Conservation (phyloP, 768 basidiomycete genomes). For the Tricholoma flavovirens region DNA sequence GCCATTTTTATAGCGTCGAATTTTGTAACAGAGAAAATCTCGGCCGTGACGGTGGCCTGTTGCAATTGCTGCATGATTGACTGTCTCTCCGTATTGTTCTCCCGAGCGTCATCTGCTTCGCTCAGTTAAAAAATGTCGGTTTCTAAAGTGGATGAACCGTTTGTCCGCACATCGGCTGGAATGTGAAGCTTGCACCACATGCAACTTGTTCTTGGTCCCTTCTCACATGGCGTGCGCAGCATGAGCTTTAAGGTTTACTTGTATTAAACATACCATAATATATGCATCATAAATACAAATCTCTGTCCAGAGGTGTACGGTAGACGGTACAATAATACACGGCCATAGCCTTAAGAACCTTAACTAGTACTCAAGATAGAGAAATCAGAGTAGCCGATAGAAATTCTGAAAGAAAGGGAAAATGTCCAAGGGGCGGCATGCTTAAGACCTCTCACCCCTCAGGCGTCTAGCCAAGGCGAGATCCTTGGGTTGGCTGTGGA, state of each 20-base stretch:
- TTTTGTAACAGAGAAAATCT: constrained; percentile 43
- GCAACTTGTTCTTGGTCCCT: background rate
- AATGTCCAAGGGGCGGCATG: constrained; percentile 1
- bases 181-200: background rate
- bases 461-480: constrained; percentile 83
- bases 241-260: background rate
- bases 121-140: constrained; percentile 42
- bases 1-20: constrained; percentile 33
- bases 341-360: background rate
- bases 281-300: constrained; percentile 3
- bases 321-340: constrained; percentile 5
- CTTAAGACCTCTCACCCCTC: constrained; percentile 78
- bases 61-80: too few species aligned
- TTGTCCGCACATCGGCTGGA: constrained; percentile 33
- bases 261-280: constrained; percentile 3
- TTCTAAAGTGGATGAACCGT: constrained; percentile 48
- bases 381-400: background rate
- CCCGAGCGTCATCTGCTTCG: constrained; percentile 36
- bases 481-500: constrained; percentile 75
- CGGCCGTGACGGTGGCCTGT: constrained; percentile 40
- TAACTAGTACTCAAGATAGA: background rate
- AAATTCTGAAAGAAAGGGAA: background rate
- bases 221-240: too few species aligned
- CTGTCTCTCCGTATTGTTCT: constrained; percentile 25
- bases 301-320: background rate